phyloP scores from a whole-genome alignment of 805 yeast species.

The Pichia ethanolica region DNA sequence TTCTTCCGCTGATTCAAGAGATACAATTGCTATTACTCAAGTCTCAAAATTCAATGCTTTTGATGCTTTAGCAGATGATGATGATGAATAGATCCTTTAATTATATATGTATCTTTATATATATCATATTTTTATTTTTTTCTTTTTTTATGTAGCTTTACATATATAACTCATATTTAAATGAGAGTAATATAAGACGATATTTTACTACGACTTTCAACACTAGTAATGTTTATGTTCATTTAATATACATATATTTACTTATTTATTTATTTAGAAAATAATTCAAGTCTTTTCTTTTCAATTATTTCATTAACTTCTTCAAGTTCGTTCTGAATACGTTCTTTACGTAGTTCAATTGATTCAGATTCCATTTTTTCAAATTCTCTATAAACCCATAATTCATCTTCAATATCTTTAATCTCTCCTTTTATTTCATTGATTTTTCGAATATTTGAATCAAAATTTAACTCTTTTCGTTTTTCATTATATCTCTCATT shows the following conservation, averaged over 20 bases:
- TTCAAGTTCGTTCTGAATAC: conserved; percentile 9
- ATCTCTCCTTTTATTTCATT: neutral
- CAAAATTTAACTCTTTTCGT: neutral
- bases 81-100: conserved; percentile 31
- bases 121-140: too few species aligned
- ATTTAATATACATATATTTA: too few species aligned
- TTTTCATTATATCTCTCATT: neutral
- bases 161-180: too few species aligned
- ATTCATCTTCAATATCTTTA: neutral
- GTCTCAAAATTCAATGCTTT: conserved; percentile 70
- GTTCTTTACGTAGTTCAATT: conserved; percentile 1
- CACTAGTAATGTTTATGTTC: too few species aligned
- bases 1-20: conserved; percentile 53
- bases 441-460: neutral
- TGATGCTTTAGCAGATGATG: conserved; percentile 62
- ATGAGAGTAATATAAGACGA: too few species aligned
- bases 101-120: neutral
- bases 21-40: conserved; percentile 60
- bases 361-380: conserved; percentile 1
- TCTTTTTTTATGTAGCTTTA: too few species aligned
- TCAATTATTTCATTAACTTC: neutral
- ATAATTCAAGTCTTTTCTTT: neutral
- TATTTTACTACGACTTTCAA: too few species aligned
- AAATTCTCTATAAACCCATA: conserved; percentile 5
- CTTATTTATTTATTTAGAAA: neutral